Base-by-base conservation (phyloP, 768 basidiomycete genomes). In the Naematelia encephala region DNA sequence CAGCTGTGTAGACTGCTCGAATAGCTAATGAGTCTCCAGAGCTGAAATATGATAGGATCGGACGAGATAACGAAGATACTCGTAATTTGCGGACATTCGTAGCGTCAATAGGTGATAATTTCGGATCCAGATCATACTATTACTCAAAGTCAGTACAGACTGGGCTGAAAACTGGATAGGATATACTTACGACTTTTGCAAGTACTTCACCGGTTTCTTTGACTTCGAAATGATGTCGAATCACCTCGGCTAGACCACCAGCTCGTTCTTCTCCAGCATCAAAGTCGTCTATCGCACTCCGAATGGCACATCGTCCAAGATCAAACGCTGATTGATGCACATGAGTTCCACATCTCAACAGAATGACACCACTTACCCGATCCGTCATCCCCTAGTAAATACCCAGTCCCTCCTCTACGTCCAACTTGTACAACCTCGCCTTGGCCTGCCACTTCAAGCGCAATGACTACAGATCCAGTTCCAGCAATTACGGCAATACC, bases 401-500 rank as follows among this genome's bases (percentile, higher is more conserved):
- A 68, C 13, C 70, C 70, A 19, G 57, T n/a, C 10, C 70, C 70
- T 11, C 70, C 70, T 50, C 68, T 54, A n/a, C 70, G 28, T 5
- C 60, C 68, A 2, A 64, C 51, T 42, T 62, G 64, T 0, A 45
- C 45, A 5, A 69, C 63, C 22, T 52, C 54, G 19, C 64, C 63
- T 3, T 48, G 49, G 10, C 39, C 54, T 16, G 13, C 52, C 26
- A 64, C 43, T 43, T 67, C 65, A 8, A 72, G 53, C 5, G 57
- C 62, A 48, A 72, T 47, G 29, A 86, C 82, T 66, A 85, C 88
- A 11, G 86, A 85, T 2, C 91, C 91, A 0, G 91, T 94, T 13
- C 91, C 91, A 1, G 82, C 86, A 59, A 93, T 86, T 51, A 85
- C 86, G 2, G 86, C 83, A 27, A 92, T 81, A 5, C 87, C 88